Conservation (phyloP, 441 rosid species). For the Populus tomentosa region DNA sequence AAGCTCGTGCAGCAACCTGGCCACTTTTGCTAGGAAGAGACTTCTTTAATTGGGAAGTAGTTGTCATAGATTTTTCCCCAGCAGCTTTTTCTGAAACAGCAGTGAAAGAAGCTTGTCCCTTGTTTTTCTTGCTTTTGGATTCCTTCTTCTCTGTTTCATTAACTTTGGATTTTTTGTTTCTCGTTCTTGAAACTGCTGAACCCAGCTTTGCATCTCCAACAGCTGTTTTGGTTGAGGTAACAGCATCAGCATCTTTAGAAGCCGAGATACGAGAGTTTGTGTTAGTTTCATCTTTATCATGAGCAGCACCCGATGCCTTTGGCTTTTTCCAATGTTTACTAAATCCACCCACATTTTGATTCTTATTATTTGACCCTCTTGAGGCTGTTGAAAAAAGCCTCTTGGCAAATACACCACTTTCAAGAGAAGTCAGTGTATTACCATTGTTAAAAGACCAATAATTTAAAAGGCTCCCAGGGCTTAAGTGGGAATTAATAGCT, state of each 20-base stretch:
- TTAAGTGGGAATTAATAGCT: slow-evolving; percentile 19
- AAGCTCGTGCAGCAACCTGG: slow-evolving; percentile 18
- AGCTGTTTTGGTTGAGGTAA: slow-evolving; percentile 24
- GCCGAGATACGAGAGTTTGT: slow-evolving; percentile 10
- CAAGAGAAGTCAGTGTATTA: slow-evolving; percentile 19
- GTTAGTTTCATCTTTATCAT: slow-evolving; percentile 14
- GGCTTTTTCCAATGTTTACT: slow-evolving; percentile 35
- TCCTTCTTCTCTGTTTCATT: slow-evolving; percentile 32
- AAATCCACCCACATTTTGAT: slow-evolving; percentile 22
- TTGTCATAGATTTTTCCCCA: slow-evolving; percentile 19
- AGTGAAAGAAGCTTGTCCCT: slow-evolving; percentile 30
- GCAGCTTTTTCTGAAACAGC: slow-evolving; percentile 24
- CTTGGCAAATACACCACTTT: slow-evolving; percentile 20
- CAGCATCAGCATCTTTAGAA: slow-evolving; percentile 19
- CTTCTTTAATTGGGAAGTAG: slow-evolving; percentile 19
- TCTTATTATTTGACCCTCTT: slow-evolving; percentile 13
- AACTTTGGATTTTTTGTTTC: slow-evolving; percentile 24
- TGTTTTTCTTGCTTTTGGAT: slow-evolving; percentile 40
- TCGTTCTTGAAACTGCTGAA: slow-evolving; percentile 26
- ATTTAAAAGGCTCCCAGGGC: slow-evolving; percentile 23
- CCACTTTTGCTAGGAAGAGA: slow-evolving; percentile 21
- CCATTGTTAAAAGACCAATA: slow-evolving; percentile 22
- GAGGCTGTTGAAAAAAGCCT: slow-evolving; percentile 46
- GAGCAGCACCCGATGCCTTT: slow-evolving; percentile 35
- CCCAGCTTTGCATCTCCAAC: slow-evolving; percentile 28